Evolutionary conservation across 2,329 filamentous ascomycete species (phyloP), one percentile per base, ranked within the genome.

Genomic region (Aspergillus uvarum): DNA sequence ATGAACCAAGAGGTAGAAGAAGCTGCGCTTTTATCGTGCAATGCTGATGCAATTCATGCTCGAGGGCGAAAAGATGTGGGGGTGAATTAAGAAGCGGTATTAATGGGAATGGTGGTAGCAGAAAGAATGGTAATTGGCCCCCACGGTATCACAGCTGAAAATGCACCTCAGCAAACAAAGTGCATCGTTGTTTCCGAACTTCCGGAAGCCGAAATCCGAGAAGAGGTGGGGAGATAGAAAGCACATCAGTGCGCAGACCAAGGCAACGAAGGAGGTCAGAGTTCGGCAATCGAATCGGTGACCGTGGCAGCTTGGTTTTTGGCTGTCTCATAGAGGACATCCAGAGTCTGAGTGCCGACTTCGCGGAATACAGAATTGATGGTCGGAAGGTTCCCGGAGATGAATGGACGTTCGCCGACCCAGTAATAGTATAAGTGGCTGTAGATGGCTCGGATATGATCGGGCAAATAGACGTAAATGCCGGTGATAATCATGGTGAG

Each of bases 391-490:
- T 67, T 70, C 14, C 67, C 56, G 21, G 73, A 69, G 56, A 74
- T 74, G 63, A 79, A 75, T 8, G 75, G 71, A 35, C 74, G 72
- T 60, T 96, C 92, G 67, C 95, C 95, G 65, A 89, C 88, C 76
- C 92, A 91, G 82, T 99, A 99, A 82, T 97, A 99, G 86, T 91
- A 96, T 56, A 92, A 88, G 73, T 94, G 90, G 73, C 87, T 87
- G 72, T 89, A 85, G 69, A 99, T 88, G 74, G 91, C 89, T 70
- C 86, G 83, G 70, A 98, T 81, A 80, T 98, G 94, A 72, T 96
- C 89, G 11, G 95, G 95, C 19, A 99, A 90, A 82, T 99, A 99
- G 65, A 98, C 87, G 65, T 91, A 89, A 56, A 88, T 88, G 67
- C 92, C 95, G 73, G 96, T 92, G 70, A 91, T 84, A 70, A 95